phyloP scores from a whole-genome alignment of 495 filamentous ascomycete genomes.

The Xylaria longipes region DNA sequence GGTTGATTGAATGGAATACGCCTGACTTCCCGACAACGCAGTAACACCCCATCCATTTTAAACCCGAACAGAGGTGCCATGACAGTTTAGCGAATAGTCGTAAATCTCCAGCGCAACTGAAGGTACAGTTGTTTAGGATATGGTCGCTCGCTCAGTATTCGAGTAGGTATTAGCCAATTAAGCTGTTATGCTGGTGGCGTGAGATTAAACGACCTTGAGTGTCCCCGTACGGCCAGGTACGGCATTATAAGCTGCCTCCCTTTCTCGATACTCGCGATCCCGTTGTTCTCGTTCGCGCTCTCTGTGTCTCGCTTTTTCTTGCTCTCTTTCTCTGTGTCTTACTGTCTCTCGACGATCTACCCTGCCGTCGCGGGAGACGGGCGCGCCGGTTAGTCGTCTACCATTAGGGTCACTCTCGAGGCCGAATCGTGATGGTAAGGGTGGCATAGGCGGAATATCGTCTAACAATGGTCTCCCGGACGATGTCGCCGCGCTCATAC shows the following conservation, averaged over 20 bases:
- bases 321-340: slow-evolving; percentile 20
- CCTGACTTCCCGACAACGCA: background rate
- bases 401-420: background rate
- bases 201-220: slow-evolving; percentile 37
- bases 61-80: background rate
- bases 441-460: slow-evolving; percentile 33
- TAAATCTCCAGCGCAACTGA: background rate
- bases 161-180: background rate
- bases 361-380: background rate
- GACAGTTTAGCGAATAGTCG: background rate
- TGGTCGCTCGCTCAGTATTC: background rate
- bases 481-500: slow-evolving; percentile 36
- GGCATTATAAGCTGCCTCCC: slow-evolving; percentile 36
- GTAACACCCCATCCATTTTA: background rate
- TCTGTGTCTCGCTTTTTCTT: slow-evolving; percentile 28
- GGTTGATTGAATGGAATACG: background rate
- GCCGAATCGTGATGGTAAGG: slow-evolving; percentile 22
- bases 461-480: slow-evolving; percentile 23
- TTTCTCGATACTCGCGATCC: slow-evolving; percentile 36
- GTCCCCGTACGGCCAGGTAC: slow-evolving; percentile 41
- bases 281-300: slow-evolving; percentile 34
- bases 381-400: slow-evolving; percentile 9
- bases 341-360: slow-evolving; percentile 13
- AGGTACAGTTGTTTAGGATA: background rate
- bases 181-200: background rate